Evolutionary conservation across 768 basidiomycete species (phyloP), one percentile per base, ranked within the genome.

Genomic region (Hydnum rufescens): DNA sequence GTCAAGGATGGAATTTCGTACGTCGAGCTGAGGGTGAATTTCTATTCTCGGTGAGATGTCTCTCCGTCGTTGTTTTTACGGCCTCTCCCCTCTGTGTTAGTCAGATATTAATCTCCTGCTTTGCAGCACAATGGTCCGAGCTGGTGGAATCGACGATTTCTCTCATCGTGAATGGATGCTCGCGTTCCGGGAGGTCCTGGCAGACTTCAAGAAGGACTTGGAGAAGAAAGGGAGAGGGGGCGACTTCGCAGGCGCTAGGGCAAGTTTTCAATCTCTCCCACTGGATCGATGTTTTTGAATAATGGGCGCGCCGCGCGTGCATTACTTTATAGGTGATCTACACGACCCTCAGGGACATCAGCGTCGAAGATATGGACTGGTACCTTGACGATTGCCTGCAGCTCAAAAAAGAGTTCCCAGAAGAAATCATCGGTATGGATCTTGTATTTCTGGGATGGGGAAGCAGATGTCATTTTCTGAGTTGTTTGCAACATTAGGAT

Each of bases 1-100:
- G 71, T 82, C 16, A 74, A 72, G 29, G 83, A 87, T 59, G 80
- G 81, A 0, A 74, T 85, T 34, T 78, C 70, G 1, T 85, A 85
- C 60, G 63, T 76, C 6, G 83, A 86, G 64, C 69, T 72, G 6
- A 72, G 82, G 31, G 69, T 83, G 43, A 78, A 78, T 62, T 84
- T 85, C 60, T 62, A 39, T 22, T 22, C 36, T 22, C 36, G 13
- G 36, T 39, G 22, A 13, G 36, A 39, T 39, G 13, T 1, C 13
- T 39, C 36, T 22, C 36, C 22, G 22, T 39, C 36, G 22, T 39
- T 39, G 22, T 39, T 39, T 22, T 13, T 39, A 22, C 22, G 1
- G n/a, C n/a, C n/a, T n/a, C n/a, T n/a, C n/a, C n/a, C n/a, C n/a
- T n/a, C n/a, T n/a, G n/a, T n/a, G n/a, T n/a, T 39, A 39, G 13